Base-by-base conservation (phyloP, 257 asterid genomes). In the Salvia hispanica region DNA sequence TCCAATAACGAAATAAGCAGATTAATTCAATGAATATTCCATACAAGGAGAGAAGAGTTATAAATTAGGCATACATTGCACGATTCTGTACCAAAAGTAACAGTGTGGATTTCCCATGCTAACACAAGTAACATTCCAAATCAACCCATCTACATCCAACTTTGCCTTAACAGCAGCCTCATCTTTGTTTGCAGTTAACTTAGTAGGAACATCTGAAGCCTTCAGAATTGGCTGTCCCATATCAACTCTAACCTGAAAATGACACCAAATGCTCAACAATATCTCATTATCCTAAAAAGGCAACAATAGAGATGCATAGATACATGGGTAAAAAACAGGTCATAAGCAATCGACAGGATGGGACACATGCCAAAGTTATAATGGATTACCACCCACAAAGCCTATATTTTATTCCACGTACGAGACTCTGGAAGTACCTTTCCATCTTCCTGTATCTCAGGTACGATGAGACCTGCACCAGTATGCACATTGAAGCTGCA, bases 51-150 rank as follows among this genome's bases (percentile, higher is more conserved):
- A 21, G 39, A 50, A 67, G 6, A 34, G 31, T 25, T 14, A 16
- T 5, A 5, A 47, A 44, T 13, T 47, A 34, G 39, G 48, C 40
- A 54, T 25, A 90, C 97, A 84, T 77, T 52, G 77, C 72, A 60
- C 45, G 72, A 72, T 74, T 80, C 87, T 42, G 88, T 63, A 67
- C 92, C 76, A 58, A 85, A 88, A 64, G 87, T 90, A 74, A 73
- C 95, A 90, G 61, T 88, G 97, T 54, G 97, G 97, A 78, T 88
- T 90, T 58, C 97, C 97, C 97, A 90, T 90, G 83, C 97, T 86
- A 48, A 90, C 92, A 71, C 97, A 90, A 18, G 96, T 88, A 34
- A 88, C 96, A 58, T 83, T 78, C 96, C 96, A 88, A 65, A 62
- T 58, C 43, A 70, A 57, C 45, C 95, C 97, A 66, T 88, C 88